Base-by-base conservation (phyloP, 108 stramenopile species). In the Chaetoceros muelleri region DNA sequence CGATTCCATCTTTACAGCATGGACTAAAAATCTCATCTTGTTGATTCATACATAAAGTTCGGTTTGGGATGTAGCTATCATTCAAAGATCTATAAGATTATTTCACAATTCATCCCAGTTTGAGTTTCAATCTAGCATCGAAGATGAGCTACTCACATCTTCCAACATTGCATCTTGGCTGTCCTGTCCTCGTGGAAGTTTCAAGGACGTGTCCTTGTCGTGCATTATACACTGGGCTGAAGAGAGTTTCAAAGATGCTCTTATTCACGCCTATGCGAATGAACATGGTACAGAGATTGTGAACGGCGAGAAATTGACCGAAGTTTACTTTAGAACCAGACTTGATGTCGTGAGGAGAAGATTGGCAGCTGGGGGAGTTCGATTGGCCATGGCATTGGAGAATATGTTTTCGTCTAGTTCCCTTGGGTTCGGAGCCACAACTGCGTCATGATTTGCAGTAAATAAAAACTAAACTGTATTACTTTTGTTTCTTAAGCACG, bases 1-100 rank as follows among this genome's bases (percentile, higher is more conserved):
- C 52, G 64, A 47, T 24, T 44, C 24, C 18, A 51, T 10, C 7
- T 10, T 29, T 55, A n/a, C 17, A n/a, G 50, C 16, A 20, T 19
- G 50, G 20, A 51, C 50, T 51, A 21, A 21, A 17, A 51, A 22
- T 10, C 26, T 17, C 7, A 28, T 28, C 7, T 5, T 28, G 28
- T 8, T 66, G 62, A 61, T 75, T 74, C 53, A 53, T 81, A 26
- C 80, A 81, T n/a, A n/a, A n/a, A n/a, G n/a, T 53, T 71, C 74
- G n/a, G 69, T 82, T 24, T 82, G 81, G 81, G 81, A 82, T 65
- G 51, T 59, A 20, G 69, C 46, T n/a, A 62, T 82, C 44, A 79
- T 82, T 58, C 71, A 79, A 46, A 62, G 48, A 17, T 49, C 65
- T 0, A 34, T 82, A 22, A 31, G 48, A 23, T 30, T 52, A 29